Percentiles rank a stretch among this genome's conserved stretches.
phyloP scores from a whole-genome alignment of 805 yeast genomes.

The Kuraishia piskuri region DNA sequence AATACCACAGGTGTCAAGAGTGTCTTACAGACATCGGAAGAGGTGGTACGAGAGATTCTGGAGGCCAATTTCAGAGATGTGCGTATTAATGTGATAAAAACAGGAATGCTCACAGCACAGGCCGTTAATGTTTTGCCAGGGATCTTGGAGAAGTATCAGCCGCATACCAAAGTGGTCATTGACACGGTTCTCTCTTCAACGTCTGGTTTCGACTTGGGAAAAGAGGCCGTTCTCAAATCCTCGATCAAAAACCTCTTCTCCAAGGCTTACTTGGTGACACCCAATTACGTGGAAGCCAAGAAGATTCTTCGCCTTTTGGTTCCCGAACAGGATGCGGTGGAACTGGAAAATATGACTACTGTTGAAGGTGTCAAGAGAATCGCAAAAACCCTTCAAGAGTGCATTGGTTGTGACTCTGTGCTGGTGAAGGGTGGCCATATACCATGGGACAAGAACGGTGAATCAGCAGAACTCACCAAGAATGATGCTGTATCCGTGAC shows the following conservation, averaged over 20 bases:
- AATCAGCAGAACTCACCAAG: slow-evolving; percentile 9
- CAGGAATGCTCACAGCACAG: slow-evolving; percentile 61
- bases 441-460: slow-evolving; percentile 30
- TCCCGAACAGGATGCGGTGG: slow-evolving; percentile 50
- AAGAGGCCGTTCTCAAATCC: slow-evolving; percentile 32
- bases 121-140: slow-evolving; percentile 39
- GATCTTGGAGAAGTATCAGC: slow-evolving; percentile 22
- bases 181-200: slow-evolving; percentile 86
- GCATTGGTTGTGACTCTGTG: slow-evolving; percentile 41
- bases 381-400: slow-evolving; percentile 28
- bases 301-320: slow-evolving; percentile 41
- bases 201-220: slow-evolving; percentile 54
- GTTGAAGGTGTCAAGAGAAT: slow-evolving; percentile 26
- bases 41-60: slow-evolving; percentile 39
- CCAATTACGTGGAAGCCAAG: slow-evolving; percentile 67
- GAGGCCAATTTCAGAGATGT: slow-evolving; percentile 53
- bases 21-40: slow-evolving; percentile 33
- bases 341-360: slow-evolving; percentile 20
- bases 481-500: slow-evolving; percentile 9
- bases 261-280: slow-evolving; percentile 57
- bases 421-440: slow-evolving; percentile 79
- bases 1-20: slow-evolving; percentile 44
- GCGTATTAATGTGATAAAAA: slow-evolving; percentile 60
- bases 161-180: slow-evolving; percentile 37
- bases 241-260: slow-evolving; percentile 36